Percentiles rank a stretch among this genome's conserved stretches.
Conservation (phyloP, 2,329 filamentous ascomycete genomes). For the Amylocarpus encephaloides region DNA sequence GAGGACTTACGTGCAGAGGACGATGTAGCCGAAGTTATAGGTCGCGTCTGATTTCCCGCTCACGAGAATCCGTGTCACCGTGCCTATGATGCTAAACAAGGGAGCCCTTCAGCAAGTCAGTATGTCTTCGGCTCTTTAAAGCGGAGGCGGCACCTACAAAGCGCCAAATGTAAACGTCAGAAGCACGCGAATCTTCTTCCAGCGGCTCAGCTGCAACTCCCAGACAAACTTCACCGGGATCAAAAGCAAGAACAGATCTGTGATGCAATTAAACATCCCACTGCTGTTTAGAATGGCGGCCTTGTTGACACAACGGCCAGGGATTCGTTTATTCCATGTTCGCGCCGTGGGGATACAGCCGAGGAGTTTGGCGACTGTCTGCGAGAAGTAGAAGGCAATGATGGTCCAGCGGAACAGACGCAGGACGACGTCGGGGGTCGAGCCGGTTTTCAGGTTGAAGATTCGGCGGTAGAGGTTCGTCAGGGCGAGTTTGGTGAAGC, state of each 20-base stretch:
- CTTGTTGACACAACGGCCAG: neutral
- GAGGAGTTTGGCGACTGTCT: neutral
- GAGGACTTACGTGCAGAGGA: no score
- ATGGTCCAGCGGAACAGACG: neutral
- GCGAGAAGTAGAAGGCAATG: neutral
- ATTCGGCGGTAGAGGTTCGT: neutral
- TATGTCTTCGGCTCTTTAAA: no score
- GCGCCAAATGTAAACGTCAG: constrained; percentile 2
- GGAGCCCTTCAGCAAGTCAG: no score
- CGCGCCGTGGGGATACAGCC: neutral
- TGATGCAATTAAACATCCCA: constrained; percentile 1
- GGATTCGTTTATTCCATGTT: neutral
- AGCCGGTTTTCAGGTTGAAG: neutral
- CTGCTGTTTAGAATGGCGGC: neutral
- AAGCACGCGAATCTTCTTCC: constrained; percentile 6
- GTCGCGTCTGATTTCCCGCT: no score
- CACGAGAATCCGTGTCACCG: no score
- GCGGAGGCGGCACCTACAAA: neutral
- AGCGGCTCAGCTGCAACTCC: neutral
- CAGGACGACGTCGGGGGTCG: neutral
- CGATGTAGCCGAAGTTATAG: no score
- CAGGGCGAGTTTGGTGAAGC: neutral
- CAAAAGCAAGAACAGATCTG: neutral
- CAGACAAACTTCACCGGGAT: constrained; percentile 2
- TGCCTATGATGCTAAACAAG: no score